Conservation (phyloP, 305 asterid genomes). For the Fraxinus baroniana region DNA sequence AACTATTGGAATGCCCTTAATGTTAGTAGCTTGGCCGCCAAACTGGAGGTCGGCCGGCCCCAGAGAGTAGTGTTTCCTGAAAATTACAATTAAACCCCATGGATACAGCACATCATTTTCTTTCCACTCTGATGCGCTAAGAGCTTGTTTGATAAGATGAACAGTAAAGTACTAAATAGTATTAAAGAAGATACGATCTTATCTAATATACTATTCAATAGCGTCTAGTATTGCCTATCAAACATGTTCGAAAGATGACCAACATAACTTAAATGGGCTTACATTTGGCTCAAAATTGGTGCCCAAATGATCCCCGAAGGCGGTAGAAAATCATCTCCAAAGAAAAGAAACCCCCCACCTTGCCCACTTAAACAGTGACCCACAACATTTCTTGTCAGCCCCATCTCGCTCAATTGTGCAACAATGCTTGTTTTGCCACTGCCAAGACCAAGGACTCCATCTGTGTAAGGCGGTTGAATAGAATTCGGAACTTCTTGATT, state of each 20-base stretch:
- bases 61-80: constrained; percentile 71
- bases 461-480: constrained; percentile 54
- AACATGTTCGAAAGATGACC: not conserved
- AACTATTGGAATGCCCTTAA: constrained; percentile 59
- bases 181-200: not conserved
- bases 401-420: constrained; percentile 56
- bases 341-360: constrained; percentile 85
- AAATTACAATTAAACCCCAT: constrained; percentile 20
- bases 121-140: not conserved
- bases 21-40: constrained; percentile 52
- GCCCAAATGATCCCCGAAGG: constrained; percentile 67
- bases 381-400: constrained; percentile 59
- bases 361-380: constrained; percentile 86
- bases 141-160: not conserved
- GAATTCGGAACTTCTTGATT: constrained; percentile 68
- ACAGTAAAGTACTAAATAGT: not conserved
- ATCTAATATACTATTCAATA: not conserved
- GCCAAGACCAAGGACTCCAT: constrained; percentile 94
- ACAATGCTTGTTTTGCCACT: constrained; percentile 69
- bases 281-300: constrained; percentile 56
- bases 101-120: not conserved
- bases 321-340: constrained; percentile 77
- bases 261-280: constrained; percentile 28
- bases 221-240: not conserved
- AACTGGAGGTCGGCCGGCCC: constrained; percentile 65